Conservation (phyloP, 768 basidiomycete species). For the Pulveroboletus sp. region DNA sequence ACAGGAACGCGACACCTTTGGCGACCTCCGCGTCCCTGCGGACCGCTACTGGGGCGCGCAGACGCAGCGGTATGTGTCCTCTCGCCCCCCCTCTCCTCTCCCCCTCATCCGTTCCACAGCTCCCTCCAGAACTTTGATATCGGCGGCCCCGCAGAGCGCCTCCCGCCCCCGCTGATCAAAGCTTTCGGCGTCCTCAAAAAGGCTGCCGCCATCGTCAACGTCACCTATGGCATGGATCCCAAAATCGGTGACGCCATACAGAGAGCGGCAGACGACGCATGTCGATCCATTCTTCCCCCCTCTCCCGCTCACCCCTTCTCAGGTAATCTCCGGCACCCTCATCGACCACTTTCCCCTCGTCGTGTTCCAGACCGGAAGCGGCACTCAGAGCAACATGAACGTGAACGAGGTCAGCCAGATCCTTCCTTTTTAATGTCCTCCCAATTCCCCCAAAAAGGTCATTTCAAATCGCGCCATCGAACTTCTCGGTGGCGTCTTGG, state of each 20-base stretch:
- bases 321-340: constrained; percentile 96
- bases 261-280: constrained; percentile 88
- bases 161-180: constrained; percentile 94
- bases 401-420: constrained; percentile 76
- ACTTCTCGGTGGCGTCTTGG: constrained; percentile 89
- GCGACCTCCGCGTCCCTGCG: constrained; percentile 83
- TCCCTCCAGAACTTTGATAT: constrained; percentile 98
- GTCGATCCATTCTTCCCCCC: constrained; percentile 16
- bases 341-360: constrained; percentile 96
- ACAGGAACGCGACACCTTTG: constrained; percentile 91
- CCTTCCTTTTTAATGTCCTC: neutral
- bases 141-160: constrained; percentile 88
- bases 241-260: constrained; percentile 87
- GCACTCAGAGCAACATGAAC: constrained; percentile 99
- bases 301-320: constrained; percentile 1
- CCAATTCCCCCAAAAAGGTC: constrained; percentile 47
- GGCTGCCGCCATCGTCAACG: constrained; percentile 89
- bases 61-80: constrained; percentile 72
- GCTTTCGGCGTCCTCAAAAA: constrained; percentile 98
- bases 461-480: constrained; percentile 99
- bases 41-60: constrained; percentile 98
- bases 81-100: neutral
- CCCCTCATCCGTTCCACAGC: constrained; percentile 36
- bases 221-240: constrained; percentile 84
- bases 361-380: constrained; percentile 98